These are phyloP conservation scores for Lycium barbarum DNA, from an alignment of 257 asterid species.

Conservation along the genomic window DNA sequence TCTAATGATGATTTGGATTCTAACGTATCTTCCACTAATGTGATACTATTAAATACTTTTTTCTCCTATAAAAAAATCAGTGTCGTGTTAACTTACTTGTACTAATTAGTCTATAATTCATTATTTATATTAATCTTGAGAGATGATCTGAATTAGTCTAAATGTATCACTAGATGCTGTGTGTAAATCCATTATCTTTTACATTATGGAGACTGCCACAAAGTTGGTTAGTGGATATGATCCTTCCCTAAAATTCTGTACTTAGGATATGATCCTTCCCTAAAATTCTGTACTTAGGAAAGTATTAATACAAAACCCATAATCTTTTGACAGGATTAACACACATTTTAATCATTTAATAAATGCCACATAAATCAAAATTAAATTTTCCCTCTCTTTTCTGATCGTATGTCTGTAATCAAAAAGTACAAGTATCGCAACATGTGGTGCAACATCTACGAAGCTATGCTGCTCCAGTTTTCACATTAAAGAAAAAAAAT, in stretches of 20 bases:
- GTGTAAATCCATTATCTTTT: constrained; percentile 17
- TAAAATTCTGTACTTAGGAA: background rate
- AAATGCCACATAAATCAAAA: too few species aligned
- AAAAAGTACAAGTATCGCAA: background rate
- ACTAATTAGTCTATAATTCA: constrained; percentile 21
- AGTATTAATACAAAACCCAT: too few species aligned
- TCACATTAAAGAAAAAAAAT: background rate
- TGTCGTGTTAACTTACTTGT: constrained; percentile 34
- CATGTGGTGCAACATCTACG: background rate
- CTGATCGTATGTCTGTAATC: background rate
- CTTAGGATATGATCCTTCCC: background rate
- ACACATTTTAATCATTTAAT: too few species aligned
- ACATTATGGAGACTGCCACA: constrained; percentile 16
- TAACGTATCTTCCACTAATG: constrained; percentile 38
- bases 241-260: background rate
- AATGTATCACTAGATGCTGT: constrained; percentile 19
- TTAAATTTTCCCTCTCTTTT: background rate
- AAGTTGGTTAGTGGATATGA: constrained; percentile 10
- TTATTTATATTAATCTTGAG: background rate
- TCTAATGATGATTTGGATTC: background rate
- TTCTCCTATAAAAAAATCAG: background rate
- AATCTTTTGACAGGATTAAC: too few species aligned
- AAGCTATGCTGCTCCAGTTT: background rate
- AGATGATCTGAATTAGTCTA: constrained; percentile 14
- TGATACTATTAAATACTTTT: background rate